Base-by-base conservation (phyloP, 176 grass and related monocot species). In the Chrysopogon serrulatus region DNA sequence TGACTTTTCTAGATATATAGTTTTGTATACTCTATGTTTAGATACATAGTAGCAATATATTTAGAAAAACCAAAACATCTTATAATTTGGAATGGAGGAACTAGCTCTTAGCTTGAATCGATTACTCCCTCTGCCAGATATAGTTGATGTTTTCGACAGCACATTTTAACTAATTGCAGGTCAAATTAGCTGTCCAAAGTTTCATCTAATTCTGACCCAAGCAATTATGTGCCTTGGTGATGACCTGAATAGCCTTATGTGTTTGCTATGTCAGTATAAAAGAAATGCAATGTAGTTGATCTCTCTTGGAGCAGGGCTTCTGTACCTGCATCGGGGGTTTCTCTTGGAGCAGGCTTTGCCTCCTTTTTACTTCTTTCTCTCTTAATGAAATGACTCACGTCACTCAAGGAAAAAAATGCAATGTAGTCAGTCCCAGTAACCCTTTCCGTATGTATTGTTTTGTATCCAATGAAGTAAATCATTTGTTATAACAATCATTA, bases 401-500 rank as follows among this genome's bases (percentile, higher is more conserved):
- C 1, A 3, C 24, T 57, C 9, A 24, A 57, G 53, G 23, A 24
- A 24, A 57, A 79, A 21, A 75, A 48, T 64, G 60, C 42, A 30
- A 71, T 64, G 23, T 28, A 65, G 19, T 77, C 66, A 5, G 65
- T 77, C 49, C 64, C 23, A 76, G 26, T 44, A 74, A 56, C 35
- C 53, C 3, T 63, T 79, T 77, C 63, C 63, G 62, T 82, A 63
- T 11, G 21, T 71, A 40, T n/a, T 64, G 56, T 18, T 65, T 51
- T 54, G 5, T 19, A 53, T 27, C 24, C 27, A 28, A n/a, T 78
- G 30, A 65, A 63, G 16, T 53, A 21, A 75, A 36, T 30, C 19
- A 4, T 78, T 77, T 73, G 21, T 48, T 91, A 63, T 73, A 70
- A 71, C 56, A 76, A 49, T 84, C 13, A 17, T 28, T 47, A 34